A percentile compares a stretch with the other conserved stretches of the same genome.
These are phyloP conservation scores for Ascobolus immersus DNA, from an alignment of 495 filamentous ascomycete species.

Conservation along the genomic window DNA sequence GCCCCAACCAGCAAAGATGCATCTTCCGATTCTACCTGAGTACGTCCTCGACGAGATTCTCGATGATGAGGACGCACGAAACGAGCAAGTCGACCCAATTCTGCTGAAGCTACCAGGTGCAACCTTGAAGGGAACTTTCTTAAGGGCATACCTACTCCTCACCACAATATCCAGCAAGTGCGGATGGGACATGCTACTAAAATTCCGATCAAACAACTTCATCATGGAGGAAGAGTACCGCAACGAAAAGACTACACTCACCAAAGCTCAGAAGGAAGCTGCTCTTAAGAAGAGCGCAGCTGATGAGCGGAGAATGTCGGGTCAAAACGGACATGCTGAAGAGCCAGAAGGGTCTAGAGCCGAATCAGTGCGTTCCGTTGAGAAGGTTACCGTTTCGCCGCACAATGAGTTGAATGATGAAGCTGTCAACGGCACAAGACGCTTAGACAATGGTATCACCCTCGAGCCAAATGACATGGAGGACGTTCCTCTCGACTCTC, in stretches of 20 bases:
- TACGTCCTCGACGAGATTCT: constrained; percentile 90
- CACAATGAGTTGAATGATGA: too few species aligned
- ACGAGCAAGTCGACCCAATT: constrained; percentile 68
- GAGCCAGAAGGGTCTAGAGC: too few species aligned
- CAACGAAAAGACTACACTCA: constrained; percentile 42
- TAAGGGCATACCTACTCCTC: constrained; percentile 76
- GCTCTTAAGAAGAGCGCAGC: too few species aligned
- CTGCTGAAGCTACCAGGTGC: constrained; percentile 69
- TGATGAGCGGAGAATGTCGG: too few species aligned
- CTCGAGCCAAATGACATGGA: too few species aligned
- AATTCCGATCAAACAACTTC: constrained; percentile 82
- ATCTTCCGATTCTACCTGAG: constrained; percentile 65
- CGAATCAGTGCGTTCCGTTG: too few species aligned
- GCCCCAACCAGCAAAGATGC: constrained; percentile 67
- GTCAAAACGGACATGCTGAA: too few species aligned
- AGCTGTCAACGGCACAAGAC: too few species aligned
- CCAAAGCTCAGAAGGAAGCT: too few species aligned
- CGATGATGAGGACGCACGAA: constrained; percentile 53
- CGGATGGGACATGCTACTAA: constrained; percentile 88
- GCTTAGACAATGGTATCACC: too few species aligned
- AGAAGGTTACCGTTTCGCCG: too few species aligned
- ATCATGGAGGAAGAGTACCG: constrained; percentile 99
- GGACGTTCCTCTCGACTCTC: too few species aligned
- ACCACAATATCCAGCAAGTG: constrained; percentile 88
- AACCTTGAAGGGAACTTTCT: constrained; percentile 74